Conservation (phyloP, 164 flowering plant genomes). For the Kingdonia uniflora region DNA sequence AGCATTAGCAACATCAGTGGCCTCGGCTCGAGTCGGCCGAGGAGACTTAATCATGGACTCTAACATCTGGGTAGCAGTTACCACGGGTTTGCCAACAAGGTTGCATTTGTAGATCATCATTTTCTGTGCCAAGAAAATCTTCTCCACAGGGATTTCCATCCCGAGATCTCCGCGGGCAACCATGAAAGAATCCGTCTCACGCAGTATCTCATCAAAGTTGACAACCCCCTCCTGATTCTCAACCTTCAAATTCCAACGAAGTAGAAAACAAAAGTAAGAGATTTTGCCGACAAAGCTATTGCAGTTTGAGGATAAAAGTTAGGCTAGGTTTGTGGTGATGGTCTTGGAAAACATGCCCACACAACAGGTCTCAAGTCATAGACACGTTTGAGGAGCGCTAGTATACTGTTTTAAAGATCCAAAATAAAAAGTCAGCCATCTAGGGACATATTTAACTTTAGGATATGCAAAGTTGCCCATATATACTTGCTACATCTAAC, state of each 20-base stretch:
- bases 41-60: conserved; percentile 92
- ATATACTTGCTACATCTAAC: no score
- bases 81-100: conserved; percentile 74
- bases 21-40: conserved; percentile 83
- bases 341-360: no score
- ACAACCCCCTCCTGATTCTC: conserved; percentile 89
- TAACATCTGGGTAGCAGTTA: conserved; percentile 90
- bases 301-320: no score
- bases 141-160: conserved; percentile 90
- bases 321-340: no score
- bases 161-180: conserved; percentile 96
- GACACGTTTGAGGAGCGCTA: no score
- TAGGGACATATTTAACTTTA: no score
- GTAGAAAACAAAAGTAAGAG: not conserved
- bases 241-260: conserved; percentile 29
- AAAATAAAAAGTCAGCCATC: no score
- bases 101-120: conserved; percentile 96
- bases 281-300: no score
- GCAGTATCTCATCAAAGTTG: conserved; percentile 80
- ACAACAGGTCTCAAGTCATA: no score
- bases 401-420: no score
- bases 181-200: conserved; percentile 82
- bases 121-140: conserved; percentile 84
- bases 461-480: no score
- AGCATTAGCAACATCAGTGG: conserved; percentile 86